Evolutionary conservation across 495 filamentous ascomycete genomes (phyloP), one percentile per base, ranked within the genome.

Genomic region (Pyrenula massariospora): DNA sequence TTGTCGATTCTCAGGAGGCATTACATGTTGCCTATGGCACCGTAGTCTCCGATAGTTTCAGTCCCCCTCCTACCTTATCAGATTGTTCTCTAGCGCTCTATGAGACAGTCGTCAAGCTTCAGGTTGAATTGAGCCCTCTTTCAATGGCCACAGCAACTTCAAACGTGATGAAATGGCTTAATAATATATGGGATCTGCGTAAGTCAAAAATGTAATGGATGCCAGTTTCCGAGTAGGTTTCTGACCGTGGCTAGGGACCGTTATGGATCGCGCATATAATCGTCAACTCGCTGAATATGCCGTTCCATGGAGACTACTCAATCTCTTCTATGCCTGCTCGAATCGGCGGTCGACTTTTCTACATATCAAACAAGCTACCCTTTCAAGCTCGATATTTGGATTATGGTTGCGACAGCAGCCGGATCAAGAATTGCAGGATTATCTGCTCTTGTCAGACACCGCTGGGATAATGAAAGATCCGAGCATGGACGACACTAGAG

Each of bases 331-430:
- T 36, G 66, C 71, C 36, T 72, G 73, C 49, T 74, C 70, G n/a
- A 73, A 73, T 56, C 65, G 72, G 31, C 42, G 63, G 12, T 66
- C 66, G 50, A 12, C 57, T 10, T 36, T 60, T n/a, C 59, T 68
- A 8, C 52, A 54, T 31, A n/a, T 52, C 47, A 59, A 59, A 31
- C 62, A 59, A 49, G 57, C 55, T 52, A 69, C 68, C 5, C 61
- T 65, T 12, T 61, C 62, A 1, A 65, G 73, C 8, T 31, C 58
- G 8, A 63, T 77, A 48, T 59, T 63, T 8, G 68, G 62, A 49
- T 55, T 54, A 12, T 77, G 74, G 74, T 61, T 68, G 42, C 71
- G 68, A 55, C 65, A 67, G 20, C 61, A 69, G 54, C 65, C 62
- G 24, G 71, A 71, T 48, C 66, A 55, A 23, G 56, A 59, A 15